Evolutionary conservation across 148 eudicot genomes (phyloP), one percentile per base, ranked within the genome.

Genomic region (Nepenthes gracilis): DNA sequence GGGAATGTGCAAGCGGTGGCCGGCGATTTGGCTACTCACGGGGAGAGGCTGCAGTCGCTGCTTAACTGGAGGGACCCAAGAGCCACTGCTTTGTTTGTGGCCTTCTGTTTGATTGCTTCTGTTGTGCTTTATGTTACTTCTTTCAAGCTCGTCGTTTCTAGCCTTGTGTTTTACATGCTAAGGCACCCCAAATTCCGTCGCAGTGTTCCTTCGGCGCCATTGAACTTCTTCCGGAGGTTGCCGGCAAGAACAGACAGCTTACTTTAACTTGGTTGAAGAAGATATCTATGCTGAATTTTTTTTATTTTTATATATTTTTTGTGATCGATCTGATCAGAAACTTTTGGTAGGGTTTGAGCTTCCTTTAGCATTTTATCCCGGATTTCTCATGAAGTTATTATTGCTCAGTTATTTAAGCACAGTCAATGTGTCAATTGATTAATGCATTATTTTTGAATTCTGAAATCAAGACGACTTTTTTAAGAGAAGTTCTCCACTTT

Each of bases 1-100:
- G 65, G 65, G 15, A 62, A 55, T 40, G 49, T 62, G 3, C 65
- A 62, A 32, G 49, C 65, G 5, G 65, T 62, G 65, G 50, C 49
- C 15, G 65, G 65, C 4, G 65, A 62, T 49, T 1, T 62, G 4
- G 65, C 65, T 2, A 50, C 65, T 33, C 65, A 62, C 33, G 65
- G 65, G 33, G 65, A 62, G 45, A 62, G 65, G 65, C 12, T 49
- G 1, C 55, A 48, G 13, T 54, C 54, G 35, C 35, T 62, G 15
- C 65, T 62, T 48, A 62, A 55, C 5, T 62, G 65, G 65, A 62
- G 65, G 43, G 65, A 62, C 35, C 65, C 65, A 7, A 62, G 65
- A 4, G 65, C 65, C 5, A 62, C 56, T 1, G 47, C 54, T n/a
- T 8, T 62, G 13, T 47, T 62, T 12, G 49, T 53, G 4, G 9